Evolutionary conservation across 169 alveolate genomes (phyloP), one percentile per base, ranked within the genome.

Genomic region (Plasmodium billcollinsi): DNA sequence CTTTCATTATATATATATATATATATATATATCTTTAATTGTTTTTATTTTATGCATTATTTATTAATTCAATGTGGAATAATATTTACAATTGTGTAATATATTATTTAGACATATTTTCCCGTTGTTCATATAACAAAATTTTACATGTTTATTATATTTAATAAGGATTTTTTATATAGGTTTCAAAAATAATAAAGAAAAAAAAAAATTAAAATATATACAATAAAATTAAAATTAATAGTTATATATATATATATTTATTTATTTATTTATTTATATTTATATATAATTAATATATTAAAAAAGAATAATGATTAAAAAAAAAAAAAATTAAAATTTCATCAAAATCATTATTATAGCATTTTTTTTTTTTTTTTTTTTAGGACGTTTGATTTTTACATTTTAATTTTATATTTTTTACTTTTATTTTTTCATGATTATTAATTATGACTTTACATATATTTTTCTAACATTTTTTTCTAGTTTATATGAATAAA

Each of bases 41-140:
- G 89, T 78, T 78, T 78, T 47, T 59, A 39, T 67, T 70, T 56
- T 24, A 20, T 50, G 24, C 89, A 78, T 67, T 33, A 78, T 58
- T 65, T 78, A 69, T 66, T 78, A 78, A 78, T 78, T 78, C 89
- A 78, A 45, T 78, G 89, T 65, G 76, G 67, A 78, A 71, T 78
- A 78, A 78, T 50, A 50, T 59, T 69, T 78, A 78, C 74, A 66
- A 33, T 78, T 63, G 65, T 78, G 89, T 78, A 78, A 58, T 58
- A 78, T 20, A 50, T 50, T 45, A 43, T 78, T 78, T 78, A 65
- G 65, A 33, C 89, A 56, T 33, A 33, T 78, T 78, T 67, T 65
- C 50, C 71, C 76, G 89, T 59, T 78, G 76, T 78, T 67, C 26
- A 50, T 78, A 66, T 78, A 65, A 43, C 50, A 78, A 65, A 78